Percentiles rank a stretch among this genome's conserved stretches.
These are phyloP conservation scores for Spathaspora passalidarum DNA, from an alignment of 805 yeast genomes.

Conservation along the genomic window DNA sequence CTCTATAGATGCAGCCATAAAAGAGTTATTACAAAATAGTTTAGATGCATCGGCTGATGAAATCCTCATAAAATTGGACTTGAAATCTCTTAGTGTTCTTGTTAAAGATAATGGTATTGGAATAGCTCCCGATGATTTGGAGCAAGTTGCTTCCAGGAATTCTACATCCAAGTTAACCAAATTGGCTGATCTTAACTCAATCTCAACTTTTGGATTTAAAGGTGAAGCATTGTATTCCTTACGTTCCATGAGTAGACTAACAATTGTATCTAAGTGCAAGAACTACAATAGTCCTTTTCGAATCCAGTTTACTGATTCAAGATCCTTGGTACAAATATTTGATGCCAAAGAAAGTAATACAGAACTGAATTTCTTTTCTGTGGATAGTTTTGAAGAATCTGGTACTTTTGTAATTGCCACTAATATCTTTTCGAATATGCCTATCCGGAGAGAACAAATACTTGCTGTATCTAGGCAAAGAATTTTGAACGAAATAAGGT, in stretches of 20 bases:
- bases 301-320: neutral
- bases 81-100: slow-evolving; percentile 25
- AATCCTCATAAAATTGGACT: slow-evolving; percentile 33
- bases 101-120: slow-evolving; percentile 77
- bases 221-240: slow-evolving; percentile 69
- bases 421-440: slow-evolving; percentile 41
- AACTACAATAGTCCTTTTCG: slow-evolving; percentile 1
- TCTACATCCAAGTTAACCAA: slow-evolving; percentile 53
- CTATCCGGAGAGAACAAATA: slow-evolving; percentile 39
- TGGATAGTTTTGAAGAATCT: slow-evolving; percentile 1
- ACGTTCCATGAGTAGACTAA: slow-evolving; percentile 43
- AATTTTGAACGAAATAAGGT: slow-evolving; percentile 25
- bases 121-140: slow-evolving; percentile 47
- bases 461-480: slow-evolving; percentile 16
- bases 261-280: slow-evolving; percentile 43
- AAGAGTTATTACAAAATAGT: slow-evolving; percentile 53
- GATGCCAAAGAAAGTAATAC: neutral
- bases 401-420: slow-evolving; percentile 41
- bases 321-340: neutral
- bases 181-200: slow-evolving; percentile 33
- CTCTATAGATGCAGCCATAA: slow-evolving; percentile 39
- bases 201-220: slow-evolving; percentile 59
- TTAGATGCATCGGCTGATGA: slow-evolving; percentile 50
- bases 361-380: slow-evolving; percentile 1
- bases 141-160: slow-evolving; percentile 43